Conservation (phyloP, 306 rosid genomes). For the Boehmeria nivea region DNA sequence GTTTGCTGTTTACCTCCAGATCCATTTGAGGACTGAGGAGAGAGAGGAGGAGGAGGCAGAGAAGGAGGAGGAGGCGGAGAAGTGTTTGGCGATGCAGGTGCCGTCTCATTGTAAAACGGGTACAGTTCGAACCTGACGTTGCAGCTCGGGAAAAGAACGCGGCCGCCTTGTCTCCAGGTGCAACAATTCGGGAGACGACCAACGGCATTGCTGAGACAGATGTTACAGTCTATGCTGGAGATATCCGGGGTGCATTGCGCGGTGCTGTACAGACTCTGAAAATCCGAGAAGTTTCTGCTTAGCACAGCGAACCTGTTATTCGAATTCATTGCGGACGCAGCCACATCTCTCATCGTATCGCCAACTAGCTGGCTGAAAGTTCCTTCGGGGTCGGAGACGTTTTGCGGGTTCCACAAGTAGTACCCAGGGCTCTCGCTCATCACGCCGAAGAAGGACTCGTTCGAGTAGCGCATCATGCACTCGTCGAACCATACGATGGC, state of each 20-base stretch:
- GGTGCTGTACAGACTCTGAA: slow-evolving; percentile 1
- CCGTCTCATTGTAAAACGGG: neutral
- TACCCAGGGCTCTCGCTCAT: too few relatives aligned
- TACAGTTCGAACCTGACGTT: neutral
- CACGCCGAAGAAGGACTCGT: neutral
- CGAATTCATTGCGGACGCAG: too few relatives aligned
- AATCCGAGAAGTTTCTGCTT: neutral
- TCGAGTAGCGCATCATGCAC: neutral
- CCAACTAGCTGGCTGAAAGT: too few relatives aligned
- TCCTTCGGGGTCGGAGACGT: too few relatives aligned
- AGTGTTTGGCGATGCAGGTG: neutral
- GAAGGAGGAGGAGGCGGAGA: neutral
- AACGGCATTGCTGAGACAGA: neutral
- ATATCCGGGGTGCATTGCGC: slow-evolving; percentile 22
- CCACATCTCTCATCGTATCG: too few relatives aligned
- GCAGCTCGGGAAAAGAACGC: slow-evolving; percentile 11
- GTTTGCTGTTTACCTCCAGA: too few relatives aligned
- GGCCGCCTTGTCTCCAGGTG: neutral
- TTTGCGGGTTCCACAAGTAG: too few relatives aligned
- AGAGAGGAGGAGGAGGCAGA: too few relatives aligned
- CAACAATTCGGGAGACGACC: neutral
- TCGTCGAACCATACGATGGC: slow-evolving; percentile 4
- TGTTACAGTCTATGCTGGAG: neutral
- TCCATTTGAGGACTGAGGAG: too few relatives aligned
- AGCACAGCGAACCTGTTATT: neutral